Conservation (phyloP, 2,329 filamentous ascomycete species). For the Tympanopsis confertula region DNA sequence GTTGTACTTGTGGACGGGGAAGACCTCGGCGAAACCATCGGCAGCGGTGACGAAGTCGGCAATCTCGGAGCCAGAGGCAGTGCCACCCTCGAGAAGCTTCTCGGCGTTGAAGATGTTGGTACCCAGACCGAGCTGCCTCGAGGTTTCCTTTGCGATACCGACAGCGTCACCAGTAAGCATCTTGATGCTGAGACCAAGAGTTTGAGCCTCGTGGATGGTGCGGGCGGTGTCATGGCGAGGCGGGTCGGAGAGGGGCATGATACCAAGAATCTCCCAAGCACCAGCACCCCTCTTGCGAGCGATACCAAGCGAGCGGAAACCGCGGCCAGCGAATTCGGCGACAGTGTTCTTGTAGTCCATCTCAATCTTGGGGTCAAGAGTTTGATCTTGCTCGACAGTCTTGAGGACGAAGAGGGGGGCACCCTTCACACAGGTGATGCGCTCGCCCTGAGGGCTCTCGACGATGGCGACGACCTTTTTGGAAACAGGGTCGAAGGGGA, state of each 20-base stretch:
- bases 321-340: slow-evolving; percentile 80
- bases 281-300: slow-evolving; percentile 76
- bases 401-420: slow-evolving; percentile 62
- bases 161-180: slow-evolving; percentile 94
- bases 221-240: slow-evolving; percentile 83
- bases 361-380: slow-evolving; percentile 65
- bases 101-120: slow-evolving; percentile 93
- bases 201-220: slow-evolving; percentile 83
- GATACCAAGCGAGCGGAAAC: slow-evolving; percentile 88
- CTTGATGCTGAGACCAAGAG: slow-evolving; percentile 80
- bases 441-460: slow-evolving; percentile 71
- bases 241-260: slow-evolving; percentile 88
- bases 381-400: slow-evolving; percentile 76
- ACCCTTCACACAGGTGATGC: slow-evolving; percentile 82
- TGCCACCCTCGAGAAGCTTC: slow-evolving; percentile 79
- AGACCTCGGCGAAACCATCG: slow-evolving; percentile 89
- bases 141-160: slow-evolving; percentile 84
- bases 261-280: slow-evolving; percentile 82
- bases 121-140: slow-evolving; percentile 78
- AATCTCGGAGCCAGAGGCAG: slow-evolving; percentile 86
- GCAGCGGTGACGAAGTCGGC: slow-evolving; percentile 93
- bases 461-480: slow-evolving; percentile 84
- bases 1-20: slow-evolving; percentile 91
- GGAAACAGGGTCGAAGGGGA: slow-evolving; percentile 82
- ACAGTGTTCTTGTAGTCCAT: slow-evolving; percentile 86